Percentiles rank a stretch among this genome's conserved stretches.
phyloP scores from a whole-genome alignment of 306 rosid species.

The Cucumis melo region DNA sequence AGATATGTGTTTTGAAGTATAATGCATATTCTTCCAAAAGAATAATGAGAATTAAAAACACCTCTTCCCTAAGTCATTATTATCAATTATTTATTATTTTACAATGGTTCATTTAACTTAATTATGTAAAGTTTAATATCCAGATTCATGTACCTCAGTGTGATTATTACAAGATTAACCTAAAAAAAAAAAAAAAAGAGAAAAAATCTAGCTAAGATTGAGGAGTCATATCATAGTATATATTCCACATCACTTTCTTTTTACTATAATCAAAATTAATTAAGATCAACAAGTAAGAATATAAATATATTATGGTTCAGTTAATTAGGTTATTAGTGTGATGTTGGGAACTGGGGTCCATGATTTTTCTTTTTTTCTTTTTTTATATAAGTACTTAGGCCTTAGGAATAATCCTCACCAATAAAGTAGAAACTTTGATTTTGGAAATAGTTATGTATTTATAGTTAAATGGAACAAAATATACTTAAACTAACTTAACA shows the following conservation, averaged over 20 bases:
- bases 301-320: background rate
- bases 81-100: background rate
- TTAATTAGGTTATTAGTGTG: background rate
- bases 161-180: background rate
- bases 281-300: background rate
- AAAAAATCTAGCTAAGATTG: background rate
- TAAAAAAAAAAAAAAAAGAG: background rate
- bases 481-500: too few relatives aligned
- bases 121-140: background rate
- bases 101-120: background rate
- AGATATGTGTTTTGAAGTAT: too few relatives aligned
- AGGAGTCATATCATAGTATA: background rate
- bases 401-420: background rate
- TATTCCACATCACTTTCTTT: slow-evolving; percentile 1
- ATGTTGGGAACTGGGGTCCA: background rate
- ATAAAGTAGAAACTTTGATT: background rate
- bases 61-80: too few relatives aligned
- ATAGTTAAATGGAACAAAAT: too few relatives aligned
- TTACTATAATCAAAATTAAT: background rate
- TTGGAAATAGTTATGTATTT: background rate
- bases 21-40: background rate
- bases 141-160: background rate
- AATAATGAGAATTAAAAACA: too few relatives aligned
- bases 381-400: background rate
- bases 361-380: background rate